Percentiles rank a stretch among this genome's conserved stretches.
Evolutionary conservation across 139 green algal genomes (phyloP).

Genomic region (Volvox africanus): DNA sequence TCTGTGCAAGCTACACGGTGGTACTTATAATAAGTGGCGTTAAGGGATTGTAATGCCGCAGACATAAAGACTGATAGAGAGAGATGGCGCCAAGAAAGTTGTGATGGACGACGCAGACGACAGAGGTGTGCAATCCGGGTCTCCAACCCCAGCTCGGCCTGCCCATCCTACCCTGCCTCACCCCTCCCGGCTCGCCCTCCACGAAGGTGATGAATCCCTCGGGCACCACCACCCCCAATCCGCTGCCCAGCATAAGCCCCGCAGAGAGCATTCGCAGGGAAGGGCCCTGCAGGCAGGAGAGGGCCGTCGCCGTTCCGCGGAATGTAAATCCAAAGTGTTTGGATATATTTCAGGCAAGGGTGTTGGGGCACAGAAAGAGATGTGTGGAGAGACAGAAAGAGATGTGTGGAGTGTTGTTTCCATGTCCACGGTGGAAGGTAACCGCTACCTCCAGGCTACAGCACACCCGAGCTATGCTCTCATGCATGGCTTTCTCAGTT

Average conservation of each 20-base stretch:
- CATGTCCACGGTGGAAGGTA: not conserved
- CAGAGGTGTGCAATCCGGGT: no score
- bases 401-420: not conserved
- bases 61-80: no score
- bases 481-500: no score
- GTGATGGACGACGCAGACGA: no score
- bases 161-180: not conserved
- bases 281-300: not conserved
- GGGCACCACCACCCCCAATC: slow-evolving; percentile 33
- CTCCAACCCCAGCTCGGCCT: not conserved
- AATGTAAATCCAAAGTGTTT: not conserved
- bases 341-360: not conserved
- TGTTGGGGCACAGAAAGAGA: not conserved
- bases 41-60: no score
- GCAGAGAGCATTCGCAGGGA: slow-evolving; percentile 13
- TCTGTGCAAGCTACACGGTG: no score
- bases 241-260: slow-evolving; percentile 44
- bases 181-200: not conserved
- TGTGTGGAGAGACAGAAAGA: not conserved
- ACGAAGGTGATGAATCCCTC: slow-evolving; percentile 47
- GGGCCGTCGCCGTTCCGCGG: no score
- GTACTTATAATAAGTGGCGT: no score
- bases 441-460: no score
- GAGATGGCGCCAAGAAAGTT: no score
- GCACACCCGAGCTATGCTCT: no score